These are phyloP conservation scores for Amanita muscaria DNA, from an alignment of 768 basidiomycete species.

Conservation along the genomic window DNA sequence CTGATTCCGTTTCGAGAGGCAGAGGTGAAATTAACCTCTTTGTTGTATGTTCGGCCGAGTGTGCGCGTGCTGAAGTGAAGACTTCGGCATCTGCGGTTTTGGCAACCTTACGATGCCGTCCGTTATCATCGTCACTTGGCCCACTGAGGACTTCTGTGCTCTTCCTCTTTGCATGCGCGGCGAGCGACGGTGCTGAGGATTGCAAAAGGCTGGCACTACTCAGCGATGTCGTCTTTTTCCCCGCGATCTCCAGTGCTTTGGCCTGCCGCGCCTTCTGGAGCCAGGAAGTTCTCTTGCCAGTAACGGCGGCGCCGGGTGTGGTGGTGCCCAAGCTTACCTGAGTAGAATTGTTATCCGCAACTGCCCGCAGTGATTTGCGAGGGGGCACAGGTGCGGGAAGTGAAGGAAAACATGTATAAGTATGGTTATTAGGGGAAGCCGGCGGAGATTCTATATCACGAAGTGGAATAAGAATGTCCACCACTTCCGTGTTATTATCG, in stretches of 20 bases:
- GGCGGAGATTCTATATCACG: conserved; percentile 23
- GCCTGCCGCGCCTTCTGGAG: conserved; percentile 68
- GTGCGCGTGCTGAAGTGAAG: conserved; percentile 23
- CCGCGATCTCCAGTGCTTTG: conserved; percentile 54
- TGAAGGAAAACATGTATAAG: conserved; percentile 42
- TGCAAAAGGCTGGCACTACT: not conserved
- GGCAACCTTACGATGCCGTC: conserved; percentile 37
- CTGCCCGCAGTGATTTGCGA: conserved; percentile 53
- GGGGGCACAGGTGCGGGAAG: conserved; percentile 62
- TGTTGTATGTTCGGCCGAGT: not conserved
- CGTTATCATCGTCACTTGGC: conserved; percentile 27
- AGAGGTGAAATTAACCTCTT: not conserved
- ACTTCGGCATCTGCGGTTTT: conserved; percentile 34
- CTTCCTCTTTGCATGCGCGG: conserved; percentile 49
- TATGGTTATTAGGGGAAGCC: conserved; percentile 24
- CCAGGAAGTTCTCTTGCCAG: conserved; percentile 73
- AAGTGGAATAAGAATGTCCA: conserved; percentile 20
- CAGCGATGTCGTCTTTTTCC: conserved; percentile 23
- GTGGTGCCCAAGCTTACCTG: conserved; percentile 25
- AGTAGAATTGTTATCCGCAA: conserved; percentile 36
- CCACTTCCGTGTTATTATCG: not conserved
- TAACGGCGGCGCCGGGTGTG: conserved; percentile 32
- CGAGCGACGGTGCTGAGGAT: not conserved
- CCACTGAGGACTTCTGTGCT: conserved; percentile 36
- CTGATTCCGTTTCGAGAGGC: not conserved